Evolutionary conservation across 768 basidiomycete genomes (phyloP).

Genomic region (Lentinula sp.): DNA sequence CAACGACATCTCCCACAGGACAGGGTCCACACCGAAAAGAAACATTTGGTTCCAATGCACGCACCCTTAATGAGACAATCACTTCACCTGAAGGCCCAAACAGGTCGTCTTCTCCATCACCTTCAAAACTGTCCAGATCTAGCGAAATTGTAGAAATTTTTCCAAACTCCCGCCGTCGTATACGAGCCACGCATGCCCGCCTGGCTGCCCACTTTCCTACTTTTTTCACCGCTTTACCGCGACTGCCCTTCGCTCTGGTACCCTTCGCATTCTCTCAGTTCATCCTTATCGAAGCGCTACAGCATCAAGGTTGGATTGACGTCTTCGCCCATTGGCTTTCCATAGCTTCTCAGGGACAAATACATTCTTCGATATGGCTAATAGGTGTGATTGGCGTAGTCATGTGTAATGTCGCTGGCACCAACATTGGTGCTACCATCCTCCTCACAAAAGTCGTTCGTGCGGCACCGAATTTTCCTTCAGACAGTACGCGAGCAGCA

Average conservation of each 20-base stretch:
- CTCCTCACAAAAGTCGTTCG: constrained; percentile 77
- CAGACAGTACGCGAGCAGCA: constrained; percentile 41
- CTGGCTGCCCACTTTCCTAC: constrained; percentile 57
- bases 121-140: background rate
- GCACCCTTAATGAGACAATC: background rate
- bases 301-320: constrained; percentile 81
- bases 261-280: constrained; percentile 95
- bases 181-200: constrained; percentile 7
- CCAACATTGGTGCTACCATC: constrained; percentile 85
- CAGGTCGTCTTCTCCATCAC: background rate
- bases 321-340: constrained; percentile 66
- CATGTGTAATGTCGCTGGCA: constrained; percentile 68
- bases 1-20: constrained; percentile 7
- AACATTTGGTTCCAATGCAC: constrained; percentile 5
- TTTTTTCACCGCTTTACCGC: constrained; percentile 53
- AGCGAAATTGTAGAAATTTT: background rate
- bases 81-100: background rate
- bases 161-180: background rate
- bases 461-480: constrained; percentile 31
- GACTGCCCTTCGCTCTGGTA: constrained; percentile 75
- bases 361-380: constrained; percentile 40
- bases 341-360: constrained; percentile 23
- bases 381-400: constrained; percentile 58
- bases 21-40: background rate
- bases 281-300: constrained; percentile 83